phyloP scores from a whole-genome alignment of 192 early-diverging fungal species.

The Dimargaris xerosporica region DNA sequence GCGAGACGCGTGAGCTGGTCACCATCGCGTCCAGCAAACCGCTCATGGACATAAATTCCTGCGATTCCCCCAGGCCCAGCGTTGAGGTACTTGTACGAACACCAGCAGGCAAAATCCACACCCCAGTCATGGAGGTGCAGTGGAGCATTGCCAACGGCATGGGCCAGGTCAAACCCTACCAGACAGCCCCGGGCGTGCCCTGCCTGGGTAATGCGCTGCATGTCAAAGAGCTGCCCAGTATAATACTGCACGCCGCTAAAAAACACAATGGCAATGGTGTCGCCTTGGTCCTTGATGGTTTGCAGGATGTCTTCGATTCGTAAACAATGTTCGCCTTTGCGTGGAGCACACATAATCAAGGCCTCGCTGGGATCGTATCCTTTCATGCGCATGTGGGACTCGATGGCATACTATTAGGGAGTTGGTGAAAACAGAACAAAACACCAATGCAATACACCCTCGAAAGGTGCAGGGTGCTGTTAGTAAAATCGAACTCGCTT shows the following conservation, averaged over 20 bases:
- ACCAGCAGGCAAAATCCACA: conserved; percentile 97
- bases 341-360: conserved; percentile 60
- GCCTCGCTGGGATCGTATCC: conserved; percentile 48
- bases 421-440: conserved; percentile 3
- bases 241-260: conserved; percentile 91
- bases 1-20: conserved; percentile 44
- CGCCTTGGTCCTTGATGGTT: conserved; percentile 52
- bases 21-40: conserved; percentile 35
- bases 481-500: no score
- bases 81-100: conserved; percentile 98
- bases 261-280: conserved; percentile 69
- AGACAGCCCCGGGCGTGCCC: conserved; percentile 70
- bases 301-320: conserved; percentile 70
- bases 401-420: conserved; percentile 56
- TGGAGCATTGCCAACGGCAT: conserved; percentile 87
- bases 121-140: conserved; percentile 85
- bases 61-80: conserved; percentile 92
- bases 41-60: conserved; percentile 80
- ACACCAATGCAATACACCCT: conserved; percentile 13
- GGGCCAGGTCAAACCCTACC: conserved; percentile 90
- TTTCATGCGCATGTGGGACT: conserved; percentile 79
- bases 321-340: conserved; percentile 50
- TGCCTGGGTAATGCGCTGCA: conserved; percentile 66
- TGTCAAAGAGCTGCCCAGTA: conserved; percentile 79
- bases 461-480: no score